Base-by-base conservation (phyloP, 2,329 filamentous ascomycete species). In the Dichotomopilus funicola region DNA sequence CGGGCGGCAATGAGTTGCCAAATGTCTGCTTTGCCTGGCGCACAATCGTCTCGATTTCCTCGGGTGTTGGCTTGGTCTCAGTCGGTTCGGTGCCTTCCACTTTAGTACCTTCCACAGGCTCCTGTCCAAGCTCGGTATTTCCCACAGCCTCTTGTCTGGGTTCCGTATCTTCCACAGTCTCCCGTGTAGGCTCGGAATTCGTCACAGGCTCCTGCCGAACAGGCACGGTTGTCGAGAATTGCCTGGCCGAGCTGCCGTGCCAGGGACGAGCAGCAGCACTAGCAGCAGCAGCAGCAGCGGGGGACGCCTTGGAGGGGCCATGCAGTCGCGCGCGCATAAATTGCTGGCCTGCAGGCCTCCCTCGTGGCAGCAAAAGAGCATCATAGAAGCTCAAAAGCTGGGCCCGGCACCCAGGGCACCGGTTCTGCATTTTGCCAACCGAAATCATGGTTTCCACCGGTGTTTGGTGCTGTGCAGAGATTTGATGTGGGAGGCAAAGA, bases 1-100 rank as follows among this genome's bases (percentile, higher is more conserved):
- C 84, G 36, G 83, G 80, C 0, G 91, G 91, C 31, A 96, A 71
- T 0, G 79, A 85, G 65, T 94, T 85, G 59, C 90, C 86, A 68
- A 90, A 95, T 7, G 82, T 78, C 60, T 89, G 85, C 64, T 87
- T 83, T 38, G 89, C 86, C 62, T 83, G 77, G 54, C 87, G 82
- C 36, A 89, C 89, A 6, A 86, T 73, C 9, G 75, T 74, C 66
- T 89, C 87, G 54, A 82, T 74, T 5, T 80, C 74, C 38, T 64
- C 59, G 1, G 48, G 55, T 34, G 55, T 51, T 10, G 36, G 41
- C 31, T 38, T 49, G 2, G 53, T 41, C 31, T 51, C 45, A 11
- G 34, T 48, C 7, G 45, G 38, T 31, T 47, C 19, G 19, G 19
- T 27, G 19, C 19, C 19, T 27, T 27, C 19, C 19, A 27, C 19